Percentiles rank a stretch among this genome's conserved stretches.
Conservation (phyloP, 768 basidiomycete species). For the Royoungia palumana region DNA sequence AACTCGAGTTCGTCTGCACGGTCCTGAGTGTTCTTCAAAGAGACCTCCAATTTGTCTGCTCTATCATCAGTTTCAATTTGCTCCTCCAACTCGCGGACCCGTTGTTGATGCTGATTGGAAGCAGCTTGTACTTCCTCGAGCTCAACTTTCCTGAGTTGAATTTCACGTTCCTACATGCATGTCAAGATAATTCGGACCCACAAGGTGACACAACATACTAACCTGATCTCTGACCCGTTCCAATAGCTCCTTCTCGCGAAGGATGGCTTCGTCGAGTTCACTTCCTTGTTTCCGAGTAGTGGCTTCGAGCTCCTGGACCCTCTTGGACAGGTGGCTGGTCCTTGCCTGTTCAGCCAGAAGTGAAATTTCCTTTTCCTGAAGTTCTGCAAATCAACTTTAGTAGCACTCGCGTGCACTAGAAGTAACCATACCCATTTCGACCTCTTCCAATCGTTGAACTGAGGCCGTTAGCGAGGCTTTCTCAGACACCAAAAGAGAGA, state of each 20-base stretch:
- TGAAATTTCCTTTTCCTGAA: conserved; percentile 39
- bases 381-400: conserved; percentile 32
- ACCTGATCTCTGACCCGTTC: conserved; percentile 33
- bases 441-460: conserved; percentile 52
- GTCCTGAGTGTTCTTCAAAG: conserved; percentile 75
- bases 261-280: conserved; percentile 34
- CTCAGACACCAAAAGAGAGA: conserved; percentile 73
- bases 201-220: background rate
- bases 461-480: conserved; percentile 60
- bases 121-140: conserved; percentile 51
- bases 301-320: conserved; percentile 42
- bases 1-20: conserved; percentile 82
- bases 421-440: conserved; percentile 57
- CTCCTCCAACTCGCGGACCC: conserved; percentile 71
- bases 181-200: background rate
- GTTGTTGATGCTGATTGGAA: conserved; percentile 51
- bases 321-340: conserved; percentile 38
- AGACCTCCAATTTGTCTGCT: conserved; percentile 66
- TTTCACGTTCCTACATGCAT: conserved; percentile 61
- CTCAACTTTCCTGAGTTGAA: conserved; percentile 59
- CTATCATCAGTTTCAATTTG: conserved; percentile 83
- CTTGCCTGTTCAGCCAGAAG: conserved; percentile 44
- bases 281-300: conserved; percentile 39
- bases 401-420: background rate
- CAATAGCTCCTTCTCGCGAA: conserved; percentile 52